Conservation (phyloP, 257 asterid species). For the Plantago ovata region DNA sequence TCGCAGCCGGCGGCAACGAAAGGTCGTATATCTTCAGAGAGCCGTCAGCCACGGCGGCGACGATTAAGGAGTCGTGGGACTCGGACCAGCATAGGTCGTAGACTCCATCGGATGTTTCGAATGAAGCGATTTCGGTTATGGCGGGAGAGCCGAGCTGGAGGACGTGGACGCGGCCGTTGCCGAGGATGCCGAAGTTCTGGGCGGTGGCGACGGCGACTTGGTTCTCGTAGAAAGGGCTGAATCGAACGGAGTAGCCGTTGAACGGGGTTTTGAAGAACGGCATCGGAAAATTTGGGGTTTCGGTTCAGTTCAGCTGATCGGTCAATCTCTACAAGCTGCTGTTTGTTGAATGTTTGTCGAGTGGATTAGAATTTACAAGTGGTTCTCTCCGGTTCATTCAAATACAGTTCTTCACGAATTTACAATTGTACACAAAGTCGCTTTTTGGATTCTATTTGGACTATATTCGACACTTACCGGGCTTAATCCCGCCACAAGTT, state of each 20-base stretch:
- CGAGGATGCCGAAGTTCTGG: slow-evolving; percentile 93
- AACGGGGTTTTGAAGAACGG: slow-evolving; percentile 80
- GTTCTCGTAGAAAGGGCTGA: slow-evolving; percentile 90
- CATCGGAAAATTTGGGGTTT: slow-evolving; percentile 23
- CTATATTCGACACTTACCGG: too few species aligned
- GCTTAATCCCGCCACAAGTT: too few species aligned
- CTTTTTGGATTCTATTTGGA: too few species aligned
- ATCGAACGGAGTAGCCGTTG: slow-evolving; percentile 88
- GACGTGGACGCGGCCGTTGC: slow-evolving; percentile 94
- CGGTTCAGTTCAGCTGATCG: too few species aligned
- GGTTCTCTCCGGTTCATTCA: too few species aligned
- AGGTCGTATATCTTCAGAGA: slow-evolving; percentile 85
- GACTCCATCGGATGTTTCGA: slow-evolving; percentile 94
- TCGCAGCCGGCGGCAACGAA: slow-evolving; percentile 67
- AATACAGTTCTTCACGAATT: too few species aligned
- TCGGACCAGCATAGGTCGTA: slow-evolving; percentile 97
- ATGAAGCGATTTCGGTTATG: slow-evolving; percentile 64
- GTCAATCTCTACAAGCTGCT: too few species aligned
- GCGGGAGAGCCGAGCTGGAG: slow-evolving; percentile 68
- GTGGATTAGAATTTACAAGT: too few species aligned
- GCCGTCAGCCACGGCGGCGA: slow-evolving; percentile 90
- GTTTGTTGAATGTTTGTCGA: too few species aligned
- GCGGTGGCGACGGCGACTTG: slow-evolving; percentile 88
- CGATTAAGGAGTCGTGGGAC: slow-evolving; percentile 83
- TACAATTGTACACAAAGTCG: too few species aligned